Conservation (phyloP, 768 basidiomycete genomes). For the Trametes sanguinea region DNA sequence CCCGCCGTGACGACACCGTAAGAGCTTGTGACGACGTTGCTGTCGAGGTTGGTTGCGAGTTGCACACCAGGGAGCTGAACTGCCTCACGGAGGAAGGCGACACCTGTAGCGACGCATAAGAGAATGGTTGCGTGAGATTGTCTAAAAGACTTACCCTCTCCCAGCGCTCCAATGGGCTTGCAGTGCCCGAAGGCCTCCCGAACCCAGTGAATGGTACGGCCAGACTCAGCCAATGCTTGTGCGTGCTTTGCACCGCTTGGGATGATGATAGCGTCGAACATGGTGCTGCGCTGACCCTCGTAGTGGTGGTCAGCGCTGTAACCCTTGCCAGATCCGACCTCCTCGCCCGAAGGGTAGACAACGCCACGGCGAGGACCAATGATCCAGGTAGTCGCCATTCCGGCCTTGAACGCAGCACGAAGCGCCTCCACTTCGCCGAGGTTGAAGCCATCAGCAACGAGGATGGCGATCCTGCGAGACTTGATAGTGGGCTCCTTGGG, state of each 20-base stretch:
- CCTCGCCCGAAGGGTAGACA: constrained; percentile 39
- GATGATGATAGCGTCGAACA: constrained; percentile 83
- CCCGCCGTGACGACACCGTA: constrained; percentile 67
- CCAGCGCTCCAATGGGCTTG: constrained; percentile 79
- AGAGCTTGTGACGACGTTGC: constrained; percentile 48
- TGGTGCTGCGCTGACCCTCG: constrained; percentile 77
- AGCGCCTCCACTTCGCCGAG: constrained; percentile 58
- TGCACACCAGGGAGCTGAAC: constrained; percentile 49
- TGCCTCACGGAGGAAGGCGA: constrained; percentile 48
- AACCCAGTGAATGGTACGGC: constrained; percentile 78
- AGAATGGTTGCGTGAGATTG: not conserved
- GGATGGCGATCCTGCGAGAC: constrained; percentile 73
- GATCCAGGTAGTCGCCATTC: constrained; percentile 60
- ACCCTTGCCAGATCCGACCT: constrained; percentile 29
- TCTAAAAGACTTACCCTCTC: constrained; percentile 49
- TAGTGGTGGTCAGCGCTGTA: constrained; percentile 68
- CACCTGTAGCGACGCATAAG: constrained; percentile 37
- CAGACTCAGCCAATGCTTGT: constrained; percentile 58
- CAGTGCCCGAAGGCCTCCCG: constrained; percentile 86
- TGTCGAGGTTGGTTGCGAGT: constrained; percentile 37
- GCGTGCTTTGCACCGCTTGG: constrained; percentile 67
- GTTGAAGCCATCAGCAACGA: constrained; percentile 77
- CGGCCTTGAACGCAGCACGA: constrained; percentile 51
- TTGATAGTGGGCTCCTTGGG: constrained; percentile 60
- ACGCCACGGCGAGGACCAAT: constrained; percentile 70